Base-by-base conservation (phyloP, 2,329 filamentous ascomycete species). In the Kalmusia sp. region DNA sequence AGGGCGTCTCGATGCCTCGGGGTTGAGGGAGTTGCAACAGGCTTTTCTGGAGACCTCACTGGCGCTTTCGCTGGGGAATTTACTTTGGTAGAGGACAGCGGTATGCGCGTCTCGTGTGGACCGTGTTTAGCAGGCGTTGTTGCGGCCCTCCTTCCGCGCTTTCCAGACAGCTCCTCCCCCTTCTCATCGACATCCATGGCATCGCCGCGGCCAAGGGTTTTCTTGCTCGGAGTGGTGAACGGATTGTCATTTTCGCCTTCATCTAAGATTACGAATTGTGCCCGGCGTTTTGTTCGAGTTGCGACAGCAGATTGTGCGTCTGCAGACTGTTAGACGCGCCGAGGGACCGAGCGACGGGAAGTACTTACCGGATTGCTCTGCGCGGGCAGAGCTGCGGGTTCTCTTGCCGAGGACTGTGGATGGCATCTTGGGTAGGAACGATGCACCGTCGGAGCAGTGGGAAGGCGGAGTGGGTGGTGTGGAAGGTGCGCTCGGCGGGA, bases 1-100 rank as follows among this genome's bases (percentile, higher is more conserved):
- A 93, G 82, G 41, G 84, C 91, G 85, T 97, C 89, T 73, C 90
- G 86, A 69, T 92, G 90, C 62, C 91, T 84, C 22, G 90, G 87
- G 9, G 91, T 93, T 19, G 85, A 85, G 1, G 91, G 91, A 2
- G 87, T 77, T 45, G 67, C 54, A 19, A 68, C 63, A 31, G 62
- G 55, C 63, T 77, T 77, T 39, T 77, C 73, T 39, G 87, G 79
- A 12, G 85, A 84, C 33, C 49, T 53, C 40, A 79, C 76, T 35
- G 80, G 75, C 47, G 77, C 78, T 64, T 79, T 79, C 55, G 80
- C 73, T 17, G 70, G 76, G 22, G 76, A 74, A 55, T 79, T 81
- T 62, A 77, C 76, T 55, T 80, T 81, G 22, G 77, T 70, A 33
- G 78, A 72, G 46, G 80, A 81, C 15, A 76, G 58, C 12, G 74